A percentile compares a stretch with the other conserved stretches of the same genome.
These are phyloP conservation scores for Chlorophyllum brunneum DNA, from an alignment of 768 basidiomycete genomes.

Conservation along the genomic window DNA sequence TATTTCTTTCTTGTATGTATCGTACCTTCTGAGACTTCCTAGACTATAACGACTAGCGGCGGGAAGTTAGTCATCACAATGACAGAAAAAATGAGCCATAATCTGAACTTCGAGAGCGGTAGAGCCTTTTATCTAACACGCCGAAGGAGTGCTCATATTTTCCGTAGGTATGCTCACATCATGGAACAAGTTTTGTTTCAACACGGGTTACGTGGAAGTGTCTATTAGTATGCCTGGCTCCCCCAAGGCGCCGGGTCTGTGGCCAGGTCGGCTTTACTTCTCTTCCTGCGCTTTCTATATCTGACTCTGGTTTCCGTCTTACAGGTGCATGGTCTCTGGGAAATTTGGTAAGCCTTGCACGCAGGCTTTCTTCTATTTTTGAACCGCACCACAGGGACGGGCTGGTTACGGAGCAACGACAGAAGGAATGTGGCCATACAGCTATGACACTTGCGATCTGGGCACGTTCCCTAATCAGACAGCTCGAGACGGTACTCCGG, in stretches of 20 bases:
- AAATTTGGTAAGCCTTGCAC: conserved; percentile 40
- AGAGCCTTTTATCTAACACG: conserved; percentile 26
- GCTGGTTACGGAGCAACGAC: conserved; percentile 88
- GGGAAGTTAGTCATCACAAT: conserved; percentile 80
- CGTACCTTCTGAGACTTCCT: conserved; percentile 7
- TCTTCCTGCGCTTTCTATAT: background rate
- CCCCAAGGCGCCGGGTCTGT: conserved; percentile 58
- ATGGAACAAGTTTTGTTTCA: conserved; percentile 94
- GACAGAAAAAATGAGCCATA: conserved; percentile 59
- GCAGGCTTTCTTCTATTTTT: conserved; percentile 15
- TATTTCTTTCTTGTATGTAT: background rate
- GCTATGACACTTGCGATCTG: conserved; percentile 77
- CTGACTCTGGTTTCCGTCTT: background rate
- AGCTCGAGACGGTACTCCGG: conserved; percentile 49
- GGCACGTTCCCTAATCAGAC: conserved; percentile 86
- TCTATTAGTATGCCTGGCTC: conserved; percentile 65
- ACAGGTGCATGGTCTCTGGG: conserved; percentile 69
- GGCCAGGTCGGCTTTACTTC: conserved; percentile 51
- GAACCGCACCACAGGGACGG: conserved; percentile 47
- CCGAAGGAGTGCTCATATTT: conserved; percentile 7
- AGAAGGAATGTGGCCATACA: conserved; percentile 83
- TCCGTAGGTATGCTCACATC: conserved; percentile 64
- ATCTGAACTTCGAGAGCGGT: conserved; percentile 80
- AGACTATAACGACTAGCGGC: conserved; percentile 64
- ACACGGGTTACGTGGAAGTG: conserved; percentile 81